Conservation (phyloP, 148 eudicot species). For the Rhododendron vialii region DNA sequence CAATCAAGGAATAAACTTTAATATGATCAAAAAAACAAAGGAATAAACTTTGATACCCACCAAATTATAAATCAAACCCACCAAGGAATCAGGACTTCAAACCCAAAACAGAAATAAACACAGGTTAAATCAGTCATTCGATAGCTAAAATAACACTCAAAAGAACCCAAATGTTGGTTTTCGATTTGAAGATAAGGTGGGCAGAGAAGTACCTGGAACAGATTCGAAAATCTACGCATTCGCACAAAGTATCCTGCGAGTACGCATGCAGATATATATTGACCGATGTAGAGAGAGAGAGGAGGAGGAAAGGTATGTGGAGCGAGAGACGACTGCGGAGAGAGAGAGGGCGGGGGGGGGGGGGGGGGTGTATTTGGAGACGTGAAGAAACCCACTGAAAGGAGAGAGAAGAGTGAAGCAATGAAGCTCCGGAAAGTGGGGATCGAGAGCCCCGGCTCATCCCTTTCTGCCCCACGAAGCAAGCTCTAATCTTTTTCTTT, state of each 20-base stretch:
- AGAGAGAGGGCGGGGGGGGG: neutral
- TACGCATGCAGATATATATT: neutral
- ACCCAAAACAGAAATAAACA: neutral
- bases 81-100: neutral
- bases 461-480: neutral
- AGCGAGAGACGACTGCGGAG: neutral
- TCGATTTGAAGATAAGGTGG: neutral
- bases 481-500: no score
- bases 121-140: neutral
- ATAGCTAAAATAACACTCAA: neutral
- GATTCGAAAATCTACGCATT: conserved; percentile 13
- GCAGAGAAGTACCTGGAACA: conserved; percentile 22
- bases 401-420: neutral
- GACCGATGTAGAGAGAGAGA: neutral
- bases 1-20: neutral
- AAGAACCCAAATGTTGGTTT: neutral
- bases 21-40: neutral
- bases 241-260: neutral
- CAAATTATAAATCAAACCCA: neutral
- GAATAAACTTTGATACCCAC: neutral
- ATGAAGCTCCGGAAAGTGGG: conserved; percentile 1
- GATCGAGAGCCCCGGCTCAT: conserved; percentile 12
- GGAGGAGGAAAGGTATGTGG: neutral
- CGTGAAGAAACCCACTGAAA: conserved; percentile 14
- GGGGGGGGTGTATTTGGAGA: neutral